These are phyloP conservation scores for Lentinus brumalis DNA, from an alignment of 768 basidiomycete species.

Conservation along the genomic window DNA sequence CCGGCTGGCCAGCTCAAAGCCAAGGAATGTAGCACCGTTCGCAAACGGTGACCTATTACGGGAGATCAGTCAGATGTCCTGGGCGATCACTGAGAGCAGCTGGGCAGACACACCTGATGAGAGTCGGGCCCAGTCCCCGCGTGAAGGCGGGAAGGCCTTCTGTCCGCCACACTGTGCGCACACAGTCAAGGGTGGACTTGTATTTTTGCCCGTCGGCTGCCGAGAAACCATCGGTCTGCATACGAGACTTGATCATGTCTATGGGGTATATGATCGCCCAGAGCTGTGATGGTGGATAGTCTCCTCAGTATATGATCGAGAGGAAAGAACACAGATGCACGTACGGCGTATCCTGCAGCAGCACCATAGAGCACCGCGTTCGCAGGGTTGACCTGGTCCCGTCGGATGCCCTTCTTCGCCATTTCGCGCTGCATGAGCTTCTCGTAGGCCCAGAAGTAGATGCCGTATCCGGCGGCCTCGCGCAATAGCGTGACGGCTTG, in stretches of 20 bases:
- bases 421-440: constrained; percentile 88
- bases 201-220: constrained; percentile 80
- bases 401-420: constrained; percentile 63
- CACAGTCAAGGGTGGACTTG: constrained; percentile 78
- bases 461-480: constrained; percentile 80
- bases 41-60: constrained; percentile 83
- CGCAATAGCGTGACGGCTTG: constrained; percentile 86
- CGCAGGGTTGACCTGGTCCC: constrained; percentile 76
- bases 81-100: neutral
- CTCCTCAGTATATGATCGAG: constrained; percentile 1
- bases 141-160: constrained; percentile 89
- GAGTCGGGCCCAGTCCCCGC: constrained; percentile 87
- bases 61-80: neutral
- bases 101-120: constrained; percentile 68
- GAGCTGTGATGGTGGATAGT: constrained; percentile 45
- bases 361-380: constrained; percentile 89
- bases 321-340: constrained; percentile 28
- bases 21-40: constrained; percentile 95
- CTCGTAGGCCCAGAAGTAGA: constrained; percentile 93
- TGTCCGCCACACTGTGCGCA: constrained; percentile 76
- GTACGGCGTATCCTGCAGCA: constrained; percentile 86
- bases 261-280: constrained; percentile 96
- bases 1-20: constrained; percentile 90
- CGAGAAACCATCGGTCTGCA: constrained; percentile 92
- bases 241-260: constrained; percentile 94